Percentiles rank a stretch among this genome's conserved stretches.
Conservation (phyloP, 352 stramenopile genomes). For the Plasmopara muralis region DNA sequence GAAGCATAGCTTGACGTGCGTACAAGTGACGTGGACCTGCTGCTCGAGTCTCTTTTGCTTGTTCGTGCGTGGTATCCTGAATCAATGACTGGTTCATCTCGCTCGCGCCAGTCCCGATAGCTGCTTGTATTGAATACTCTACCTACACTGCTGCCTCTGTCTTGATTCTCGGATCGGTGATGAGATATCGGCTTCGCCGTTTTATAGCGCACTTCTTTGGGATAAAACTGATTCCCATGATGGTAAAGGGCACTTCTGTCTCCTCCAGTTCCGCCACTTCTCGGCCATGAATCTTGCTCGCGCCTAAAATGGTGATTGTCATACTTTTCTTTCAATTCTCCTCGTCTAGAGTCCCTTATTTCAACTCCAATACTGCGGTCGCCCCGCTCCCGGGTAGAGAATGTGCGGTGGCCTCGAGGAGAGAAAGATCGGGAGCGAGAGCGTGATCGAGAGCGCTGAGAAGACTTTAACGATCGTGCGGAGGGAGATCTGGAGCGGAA, state of each 20-base stretch:
- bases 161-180: conserved; percentile 36
- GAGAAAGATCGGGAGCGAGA: conserved; percentile 61
- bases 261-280: conserved; percentile 20
- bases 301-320: conserved; percentile 27
- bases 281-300: conserved; percentile 30
- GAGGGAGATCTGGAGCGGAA: conserved; percentile 22
- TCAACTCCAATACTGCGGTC: conserved; percentile 7
- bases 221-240: conserved; percentile 34
- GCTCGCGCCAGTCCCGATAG: conserved; percentile 34
- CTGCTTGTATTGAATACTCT: conserved; percentile 9
- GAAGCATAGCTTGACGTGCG: conserved; percentile 25
- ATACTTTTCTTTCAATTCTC: conserved; percentile 22
- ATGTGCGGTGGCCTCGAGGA: conserved; percentile 43
- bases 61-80: conserved; percentile 13
- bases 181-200: conserved; percentile 12
- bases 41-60: conserved; percentile 10
- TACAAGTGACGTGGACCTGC: conserved; percentile 24
- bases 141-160: conserved; percentile 30
- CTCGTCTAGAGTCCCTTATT: conserved; percentile 6
- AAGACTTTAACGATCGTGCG: conserved; percentile 14
- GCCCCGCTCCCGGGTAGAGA: conserved; percentile 31
- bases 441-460: conserved; percentile 37
- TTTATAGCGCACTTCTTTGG: conserved; percentile 35
- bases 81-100: conserved; percentile 28
- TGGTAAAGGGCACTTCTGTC: conserved; percentile 19